Evolutionary conservation across 2,329 filamentous ascomycete species (phyloP).

Genomic region (Colletotrichum simmondsii): DNA sequence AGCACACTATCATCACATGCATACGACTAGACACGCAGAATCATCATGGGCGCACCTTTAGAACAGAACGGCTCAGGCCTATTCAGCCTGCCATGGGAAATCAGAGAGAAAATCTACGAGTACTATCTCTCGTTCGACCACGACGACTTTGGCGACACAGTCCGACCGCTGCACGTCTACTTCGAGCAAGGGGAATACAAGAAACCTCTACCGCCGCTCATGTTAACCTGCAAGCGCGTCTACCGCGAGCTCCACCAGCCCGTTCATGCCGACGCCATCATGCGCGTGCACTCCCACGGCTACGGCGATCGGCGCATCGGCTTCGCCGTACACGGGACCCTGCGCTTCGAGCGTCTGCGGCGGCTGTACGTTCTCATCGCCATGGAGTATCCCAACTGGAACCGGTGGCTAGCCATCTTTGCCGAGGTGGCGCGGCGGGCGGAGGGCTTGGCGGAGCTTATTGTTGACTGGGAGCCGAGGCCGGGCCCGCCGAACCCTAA

Average conservation of each 20-base stretch:
- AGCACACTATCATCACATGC: neutral
- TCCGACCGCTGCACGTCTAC: slow-evolving; percentile 28
- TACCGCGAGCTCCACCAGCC: slow-evolving; percentile 40
- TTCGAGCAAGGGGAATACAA: slow-evolving; percentile 23
- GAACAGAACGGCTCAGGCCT: neutral
- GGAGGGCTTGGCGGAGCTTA: slow-evolving; percentile 36
- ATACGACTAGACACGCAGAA: neutral
- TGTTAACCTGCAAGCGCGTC: slow-evolving; percentile 43
- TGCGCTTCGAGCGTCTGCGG: slow-evolving; percentile 40
- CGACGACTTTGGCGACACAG: slow-evolving; percentile 26
- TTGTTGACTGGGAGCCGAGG: slow-evolving; percentile 45
- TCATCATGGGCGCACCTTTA: neutral
- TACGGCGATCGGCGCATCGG: slow-evolving; percentile 39
- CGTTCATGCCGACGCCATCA: slow-evolving; percentile 39
- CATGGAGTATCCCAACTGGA: slow-evolving; percentile 44
- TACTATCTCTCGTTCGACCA: slow-evolving; percentile 26
- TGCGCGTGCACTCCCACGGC: slow-evolving; percentile 41
- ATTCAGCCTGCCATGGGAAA: slow-evolving; percentile 17
- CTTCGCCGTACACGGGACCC: slow-evolving; percentile 42
- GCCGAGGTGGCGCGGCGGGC: slow-evolving; percentile 35
- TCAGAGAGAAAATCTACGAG: slow-evolving; percentile 28
- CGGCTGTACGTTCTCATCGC: slow-evolving; percentile 40
- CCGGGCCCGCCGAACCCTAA: neutral
- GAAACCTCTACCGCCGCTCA: slow-evolving; percentile 33
- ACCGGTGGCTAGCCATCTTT: slow-evolving; percentile 44